These are phyloP conservation scores for Colletotrichum sp. DNA, from an alignment of 2,329 filamentous ascomycete species.

Conservation along the genomic window DNA sequence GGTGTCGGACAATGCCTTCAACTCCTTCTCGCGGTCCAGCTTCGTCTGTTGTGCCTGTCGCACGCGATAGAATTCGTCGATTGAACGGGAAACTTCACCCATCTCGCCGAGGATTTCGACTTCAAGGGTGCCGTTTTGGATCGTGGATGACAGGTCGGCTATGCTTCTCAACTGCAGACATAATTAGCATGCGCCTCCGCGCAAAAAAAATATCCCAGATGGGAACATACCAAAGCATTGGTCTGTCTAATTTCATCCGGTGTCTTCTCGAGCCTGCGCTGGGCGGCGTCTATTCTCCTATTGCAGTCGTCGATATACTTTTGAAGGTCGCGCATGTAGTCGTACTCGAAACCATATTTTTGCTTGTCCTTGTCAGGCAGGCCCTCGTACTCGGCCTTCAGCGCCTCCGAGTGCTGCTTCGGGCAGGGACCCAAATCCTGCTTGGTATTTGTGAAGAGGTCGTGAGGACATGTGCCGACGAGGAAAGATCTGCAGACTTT, in stretches of 20 bases:
- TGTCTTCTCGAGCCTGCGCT: slow-evolving; percentile 92
- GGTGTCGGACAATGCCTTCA: slow-evolving; percentile 90
- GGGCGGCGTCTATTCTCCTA: slow-evolving; percentile 86
- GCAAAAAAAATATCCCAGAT: neutral
- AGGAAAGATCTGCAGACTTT: slow-evolving; percentile 25
- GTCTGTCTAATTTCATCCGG: slow-evolving; percentile 97
- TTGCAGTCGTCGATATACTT: slow-evolving; percentile 98
- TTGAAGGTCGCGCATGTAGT: slow-evolving; percentile 95
- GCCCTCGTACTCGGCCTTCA: slow-evolving; percentile 87
- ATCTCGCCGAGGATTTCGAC: slow-evolving; percentile 84
- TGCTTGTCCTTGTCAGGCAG: slow-evolving; percentile 74
- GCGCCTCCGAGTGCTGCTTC: slow-evolving; percentile 84
- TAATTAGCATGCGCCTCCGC: slow-evolving; percentile 31
- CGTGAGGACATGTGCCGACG: slow-evolving; percentile 41
- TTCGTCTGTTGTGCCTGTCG: slow-evolving; percentile 82
- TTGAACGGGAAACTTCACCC: slow-evolving; percentile 78
- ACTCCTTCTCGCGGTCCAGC: slow-evolving; percentile 81
- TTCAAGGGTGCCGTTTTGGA: slow-evolving; percentile 84
- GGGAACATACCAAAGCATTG: slow-evolving; percentile 69
- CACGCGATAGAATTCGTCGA: slow-evolving; percentile 88
- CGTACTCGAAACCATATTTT: slow-evolving; percentile 89
- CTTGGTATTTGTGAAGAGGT: slow-evolving; percentile 99
- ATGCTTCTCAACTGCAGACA: slow-evolving; percentile 74
- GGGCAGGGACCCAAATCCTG: slow-evolving; percentile 92
- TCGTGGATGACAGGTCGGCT: slow-evolving; percentile 76